Evolutionary conservation across 2,329 filamentous ascomycete genomes (phyloP).

Genomic region (Ambrosiella xylebori): DNA sequence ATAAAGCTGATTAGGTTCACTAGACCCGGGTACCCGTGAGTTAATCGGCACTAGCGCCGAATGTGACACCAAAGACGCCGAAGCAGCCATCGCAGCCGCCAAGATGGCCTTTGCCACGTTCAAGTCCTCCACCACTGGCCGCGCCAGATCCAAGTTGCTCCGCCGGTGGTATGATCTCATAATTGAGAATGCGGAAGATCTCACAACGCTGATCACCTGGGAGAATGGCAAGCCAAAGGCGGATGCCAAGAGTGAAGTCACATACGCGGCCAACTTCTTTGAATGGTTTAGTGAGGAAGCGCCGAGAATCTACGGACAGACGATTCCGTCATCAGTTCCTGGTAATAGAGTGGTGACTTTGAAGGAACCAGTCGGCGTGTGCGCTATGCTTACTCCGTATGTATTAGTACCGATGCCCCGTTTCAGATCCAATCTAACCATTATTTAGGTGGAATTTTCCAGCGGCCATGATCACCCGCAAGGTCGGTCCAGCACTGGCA

Average conservation of each 20-base stretch:
- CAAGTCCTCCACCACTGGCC: conserved; percentile 47
- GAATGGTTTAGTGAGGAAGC: conserved; percentile 75
- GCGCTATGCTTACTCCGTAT: conserved; percentile 61
- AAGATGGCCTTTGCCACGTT: conserved; percentile 56
- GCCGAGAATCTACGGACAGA: conserved; percentile 55
- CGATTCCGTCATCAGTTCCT: conserved; percentile 50
- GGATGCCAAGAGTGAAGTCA: conserved; percentile 55
- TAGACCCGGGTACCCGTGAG: conserved; percentile 69
- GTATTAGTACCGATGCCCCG: conserved; percentile 8
- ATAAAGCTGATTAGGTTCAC: neutral
- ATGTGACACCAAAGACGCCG: conserved; percentile 60
- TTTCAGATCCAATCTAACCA: neutral
- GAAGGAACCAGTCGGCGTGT: conserved; percentile 73
- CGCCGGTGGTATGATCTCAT: conserved; percentile 71
- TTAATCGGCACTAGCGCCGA: conserved; percentile 74
- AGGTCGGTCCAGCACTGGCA: conserved; percentile 59
- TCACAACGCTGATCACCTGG: conserved; percentile 71
- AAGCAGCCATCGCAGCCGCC: conserved; percentile 71
- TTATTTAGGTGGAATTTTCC: conserved; percentile 63
- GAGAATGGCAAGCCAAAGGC: conserved; percentile 77
- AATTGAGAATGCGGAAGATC: conserved; percentile 59
- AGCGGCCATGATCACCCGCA: conserved; percentile 57
- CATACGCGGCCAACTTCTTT: conserved; percentile 58
- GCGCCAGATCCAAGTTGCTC: conserved; percentile 56
- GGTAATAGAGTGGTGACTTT: conserved; percentile 62